Evolutionary conservation across 305 asterid genomes (phyloP).

Genomic region (Caryopteris hybrid): DNA sequence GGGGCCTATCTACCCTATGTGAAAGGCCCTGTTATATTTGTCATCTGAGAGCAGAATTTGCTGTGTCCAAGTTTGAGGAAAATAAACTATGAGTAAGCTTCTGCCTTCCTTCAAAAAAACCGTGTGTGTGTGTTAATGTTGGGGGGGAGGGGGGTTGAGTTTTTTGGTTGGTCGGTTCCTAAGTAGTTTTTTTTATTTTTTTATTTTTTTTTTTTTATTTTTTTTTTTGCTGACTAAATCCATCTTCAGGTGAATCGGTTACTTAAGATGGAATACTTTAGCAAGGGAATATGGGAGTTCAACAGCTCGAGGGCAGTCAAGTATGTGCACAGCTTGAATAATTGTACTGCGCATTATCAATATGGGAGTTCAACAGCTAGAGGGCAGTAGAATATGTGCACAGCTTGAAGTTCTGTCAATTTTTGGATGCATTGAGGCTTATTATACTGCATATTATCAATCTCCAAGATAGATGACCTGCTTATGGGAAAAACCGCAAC

Average conservation of each 20-base stretch:
- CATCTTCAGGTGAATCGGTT: conserved; percentile 39
- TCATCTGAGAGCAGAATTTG: conserved; percentile 64
- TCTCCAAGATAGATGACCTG: conserved; percentile 94
- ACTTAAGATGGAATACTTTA: conserved; percentile 97
- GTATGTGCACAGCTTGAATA: conserved; percentile 80
- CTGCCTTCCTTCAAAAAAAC: conserved; percentile 1
- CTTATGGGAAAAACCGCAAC: conserved; percentile 71
- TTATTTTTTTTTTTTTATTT: no score
- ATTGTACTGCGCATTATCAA: no score
- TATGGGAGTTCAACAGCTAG: conserved; percentile 87
- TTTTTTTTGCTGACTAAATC: neutral
- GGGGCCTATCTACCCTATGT: conserved; percentile 86
- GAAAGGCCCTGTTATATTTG: conserved; percentile 79
- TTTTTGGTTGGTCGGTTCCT: no score
- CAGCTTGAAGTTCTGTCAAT: conserved; percentile 89
- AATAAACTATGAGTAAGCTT: conserved; percentile 64
- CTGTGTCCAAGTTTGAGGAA: conserved; percentile 72
- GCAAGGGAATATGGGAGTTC: conserved; percentile 99
- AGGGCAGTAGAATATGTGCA: conserved; percentile 64
- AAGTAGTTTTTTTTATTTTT: no score
- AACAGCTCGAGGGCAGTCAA: conserved; percentile 58
- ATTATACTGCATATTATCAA: conserved; percentile 77
- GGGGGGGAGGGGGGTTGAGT: no score
- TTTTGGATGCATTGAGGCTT: conserved; percentile 79
- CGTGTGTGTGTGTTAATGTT: neutral